Percentiles rank a stretch among this genome's conserved stretches.
These are phyloP conservation scores for Urochloa ruziziensis DNA, from an alignment of 176 grass and related monocot genomes.

Conservation along the genomic window DNA sequence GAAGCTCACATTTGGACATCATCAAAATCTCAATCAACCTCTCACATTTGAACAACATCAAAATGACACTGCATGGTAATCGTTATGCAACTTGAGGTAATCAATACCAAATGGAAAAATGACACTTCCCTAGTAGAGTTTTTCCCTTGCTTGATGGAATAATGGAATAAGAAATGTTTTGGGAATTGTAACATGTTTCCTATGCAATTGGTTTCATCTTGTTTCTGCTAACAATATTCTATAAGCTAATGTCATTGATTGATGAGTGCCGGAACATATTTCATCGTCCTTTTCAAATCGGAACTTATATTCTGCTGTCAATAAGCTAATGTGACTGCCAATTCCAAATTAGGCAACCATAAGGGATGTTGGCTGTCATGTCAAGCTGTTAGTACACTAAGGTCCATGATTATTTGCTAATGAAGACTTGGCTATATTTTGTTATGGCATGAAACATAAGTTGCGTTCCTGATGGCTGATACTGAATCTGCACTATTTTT, in stretches of 20 bases:
- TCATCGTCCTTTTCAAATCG: background rate
- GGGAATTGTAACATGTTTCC: background rate
- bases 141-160: background rate
- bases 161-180: background rate
- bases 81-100: background rate
- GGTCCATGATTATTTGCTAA: background rate
- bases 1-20: background rate
- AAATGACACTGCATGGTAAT: background rate
- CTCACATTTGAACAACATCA: background rate
- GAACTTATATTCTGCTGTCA: background rate
- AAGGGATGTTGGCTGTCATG: background rate
- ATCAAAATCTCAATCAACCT: background rate
- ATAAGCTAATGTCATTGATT: too few species aligned
- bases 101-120: background rate
- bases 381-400: background rate
- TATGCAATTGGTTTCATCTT: slow-evolving; percentile 13
- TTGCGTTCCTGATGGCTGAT: background rate
- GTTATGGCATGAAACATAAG: background rate
- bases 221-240: background rate
- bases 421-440: background rate
- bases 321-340: background rate
- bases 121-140: background rate
- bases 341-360: background rate
- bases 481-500: background rate
- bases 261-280: too few species aligned